phyloP scores from a whole-genome alignment of 805 yeast species.

The Sugiyamaella americana region DNA sequence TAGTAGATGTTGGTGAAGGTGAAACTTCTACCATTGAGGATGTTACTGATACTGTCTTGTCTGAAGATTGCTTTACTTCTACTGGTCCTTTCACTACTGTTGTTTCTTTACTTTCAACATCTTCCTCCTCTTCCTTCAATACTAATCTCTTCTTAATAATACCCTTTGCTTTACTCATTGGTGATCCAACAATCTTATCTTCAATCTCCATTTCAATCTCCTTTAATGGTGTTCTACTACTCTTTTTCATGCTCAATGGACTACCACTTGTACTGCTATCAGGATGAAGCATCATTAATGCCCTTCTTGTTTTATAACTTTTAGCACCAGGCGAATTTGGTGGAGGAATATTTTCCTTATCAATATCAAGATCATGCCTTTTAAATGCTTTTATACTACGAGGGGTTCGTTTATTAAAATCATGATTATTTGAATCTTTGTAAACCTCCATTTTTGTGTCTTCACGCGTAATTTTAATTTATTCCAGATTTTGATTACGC shows the following conservation, averaged over 20 bases:
- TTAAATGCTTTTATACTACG: too few relatives aligned
- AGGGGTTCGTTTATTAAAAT: too few relatives aligned
- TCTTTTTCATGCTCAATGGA: background rate
- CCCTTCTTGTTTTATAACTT: conserved; percentile 1
- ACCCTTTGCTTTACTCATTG: background rate
- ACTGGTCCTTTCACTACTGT: too few relatives aligned
- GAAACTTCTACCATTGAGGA: background rate
- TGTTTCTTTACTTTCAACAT: too few relatives aligned
- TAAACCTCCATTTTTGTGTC: too few relatives aligned
- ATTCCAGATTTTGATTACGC: too few relatives aligned
- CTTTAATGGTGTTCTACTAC: background rate
- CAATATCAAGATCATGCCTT: conserved; percentile 2
- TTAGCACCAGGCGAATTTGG: conserved; percentile 17
- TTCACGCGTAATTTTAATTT: too few relatives aligned
- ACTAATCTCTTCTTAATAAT: too few relatives aligned
- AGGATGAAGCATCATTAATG: conserved; percentile 1
- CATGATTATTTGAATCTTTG: too few relatives aligned
- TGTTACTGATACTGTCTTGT: background rate
- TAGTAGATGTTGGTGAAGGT: too few relatives aligned
- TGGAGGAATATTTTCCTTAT: conserved; percentile 22
- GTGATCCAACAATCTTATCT: background rate
- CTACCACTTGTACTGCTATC: background rate
- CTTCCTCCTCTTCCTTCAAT: too few relatives aligned
- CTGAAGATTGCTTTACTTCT: too few relatives aligned
- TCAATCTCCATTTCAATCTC: background rate